Base-by-base conservation (phyloP, 2,329 filamentous ascomycete genomes). In the Arthrobotrys sinensis region DNA sequence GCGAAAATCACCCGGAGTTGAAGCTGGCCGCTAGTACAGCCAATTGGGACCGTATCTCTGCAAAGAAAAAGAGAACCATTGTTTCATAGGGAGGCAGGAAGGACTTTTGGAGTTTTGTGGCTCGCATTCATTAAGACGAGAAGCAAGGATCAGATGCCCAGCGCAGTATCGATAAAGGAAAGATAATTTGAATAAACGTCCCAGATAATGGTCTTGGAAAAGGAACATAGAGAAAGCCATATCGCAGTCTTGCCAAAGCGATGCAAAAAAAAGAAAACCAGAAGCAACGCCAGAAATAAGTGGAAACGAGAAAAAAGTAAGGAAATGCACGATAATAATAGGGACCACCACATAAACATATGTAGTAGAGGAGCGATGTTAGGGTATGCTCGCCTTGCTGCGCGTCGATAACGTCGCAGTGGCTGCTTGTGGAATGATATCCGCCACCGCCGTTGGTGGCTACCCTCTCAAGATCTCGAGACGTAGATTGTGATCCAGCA, bases 381-480 rank as follows among this genome's bases (percentile, higher is more conserved):
- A 43, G 55, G 52, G 52, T 14, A 24, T 24, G 43, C 36, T n/a
- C 1, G 36, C 55, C 36, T 28, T 28, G 5, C 19, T 60, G 55
- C 55, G 11, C 36, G 36, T 28, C 19, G 3, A 60, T 14, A 60
- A 43, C 55, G 21, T 60, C 36, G 55, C 55, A 43, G n/a, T n/a
- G 14, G 36, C 55, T n/a, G 16, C 55, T 19, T 11, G 28, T 60
- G 55, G 55, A 43, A 43, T 60, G 55, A 40, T 60, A 67, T 16
- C 12, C 11, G 36, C 63, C 48, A 67, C 48, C 19, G 11, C 32
- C 46, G 34, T 24, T 34, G 19, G 38, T 45, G 21, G 64, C 46
- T 43, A 32, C 6, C 48, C 36, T 43, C 36, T 28, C 55, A 40
- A 19, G 4, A 43, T 16, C 19, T 43, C 28, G 3, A 38, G 32